phyloP scores from a whole-genome alignment of 495 filamentous ascomycete genomes.

The Penicillium lagena region DNA sequence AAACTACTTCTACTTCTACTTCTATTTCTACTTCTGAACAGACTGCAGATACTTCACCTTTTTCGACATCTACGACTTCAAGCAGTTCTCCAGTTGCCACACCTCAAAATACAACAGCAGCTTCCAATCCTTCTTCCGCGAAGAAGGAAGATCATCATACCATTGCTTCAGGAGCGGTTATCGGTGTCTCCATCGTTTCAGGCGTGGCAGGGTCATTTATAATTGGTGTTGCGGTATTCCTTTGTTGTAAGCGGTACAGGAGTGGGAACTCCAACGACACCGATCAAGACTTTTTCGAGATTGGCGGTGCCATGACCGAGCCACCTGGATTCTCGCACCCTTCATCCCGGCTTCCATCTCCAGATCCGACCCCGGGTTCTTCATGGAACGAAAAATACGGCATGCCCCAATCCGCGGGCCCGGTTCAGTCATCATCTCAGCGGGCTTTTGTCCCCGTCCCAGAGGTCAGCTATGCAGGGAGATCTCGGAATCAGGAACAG shows the following conservation, averaged over 20 bases:
- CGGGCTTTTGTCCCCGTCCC: slow-evolving; percentile 1
- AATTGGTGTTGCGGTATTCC: slow-evolving; percentile 30
- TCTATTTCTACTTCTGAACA: background rate
- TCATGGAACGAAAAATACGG: background rate
- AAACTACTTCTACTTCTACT: slow-evolving; percentile 1
- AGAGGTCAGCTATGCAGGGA: background rate
- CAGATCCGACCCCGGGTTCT: slow-evolving; percentile 7
- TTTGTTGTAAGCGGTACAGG: slow-evolving; percentile 26
- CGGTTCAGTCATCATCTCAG: slow-evolving; percentile 8
- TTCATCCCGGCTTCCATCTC: slow-evolving; percentile 10
- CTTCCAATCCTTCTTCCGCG: slow-evolving; percentile 2
- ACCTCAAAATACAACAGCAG: background rate
- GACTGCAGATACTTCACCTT: background rate
- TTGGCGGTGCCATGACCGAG: slow-evolving; percentile 37
- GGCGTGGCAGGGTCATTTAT: slow-evolving; percentile 33
- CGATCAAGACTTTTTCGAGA: slow-evolving; percentile 32
- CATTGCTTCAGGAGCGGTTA: slow-evolving; percentile 29
- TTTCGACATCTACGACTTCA: background rate
- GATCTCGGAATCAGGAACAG: slow-evolving; percentile 6
- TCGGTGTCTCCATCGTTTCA: slow-evolving; percentile 37
- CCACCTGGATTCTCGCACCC: slow-evolving; percentile 27
- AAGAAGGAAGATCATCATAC: slow-evolving; percentile 7
- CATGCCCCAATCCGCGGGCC: background rate
- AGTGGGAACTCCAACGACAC: slow-evolving; percentile 13
- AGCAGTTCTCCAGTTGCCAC: no score